phyloP scores from a whole-genome alignment of 2,329 filamentous ascomycete genomes.

The Aspergillus pseudoterreus region DNA sequence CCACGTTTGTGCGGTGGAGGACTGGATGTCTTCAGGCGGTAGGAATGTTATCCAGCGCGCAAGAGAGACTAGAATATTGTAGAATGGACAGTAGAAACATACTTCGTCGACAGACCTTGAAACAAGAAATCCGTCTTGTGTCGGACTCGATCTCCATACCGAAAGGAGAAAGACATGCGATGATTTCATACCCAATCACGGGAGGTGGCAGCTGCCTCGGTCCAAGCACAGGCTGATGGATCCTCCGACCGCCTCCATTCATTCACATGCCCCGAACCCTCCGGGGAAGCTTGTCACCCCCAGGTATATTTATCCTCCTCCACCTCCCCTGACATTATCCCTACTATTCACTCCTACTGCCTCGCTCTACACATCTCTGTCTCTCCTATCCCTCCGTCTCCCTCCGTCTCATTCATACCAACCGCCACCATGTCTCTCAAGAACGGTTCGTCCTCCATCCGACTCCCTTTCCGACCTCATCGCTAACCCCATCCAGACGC shows the following conservation, averaged over 20 bases:
- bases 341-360: background rate
- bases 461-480: background rate
- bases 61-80: too few relatives aligned
- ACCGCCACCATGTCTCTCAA: slow-evolving; percentile 64
- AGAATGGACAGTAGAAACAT: too few relatives aligned
- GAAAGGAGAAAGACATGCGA: too few relatives aligned
- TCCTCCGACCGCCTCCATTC: slow-evolving; percentile 14
- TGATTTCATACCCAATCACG: background rate
- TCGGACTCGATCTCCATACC: too few relatives aligned
- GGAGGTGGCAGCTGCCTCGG: background rate
- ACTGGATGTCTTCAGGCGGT: too few relatives aligned
- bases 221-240: background rate
- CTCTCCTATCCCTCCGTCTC: background rate
- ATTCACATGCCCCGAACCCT: slow-evolving; percentile 21
- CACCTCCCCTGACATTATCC: background rate
- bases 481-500: slow-evolving; percentile 52
- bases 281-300: slow-evolving; percentile 21
- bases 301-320: slow-evolving; percentile 4
- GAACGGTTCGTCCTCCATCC: slow-evolving; percentile 54
- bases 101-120: too few relatives aligned
- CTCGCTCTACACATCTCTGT: background rate
- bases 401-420: background rate
- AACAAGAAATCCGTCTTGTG: too few relatives aligned
- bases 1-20: too few relatives aligned
- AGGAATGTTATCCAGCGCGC: too few relatives aligned